phyloP scores from a whole-genome alignment of 352 stramenopile species.

The Pythium dissotocum region DNA sequence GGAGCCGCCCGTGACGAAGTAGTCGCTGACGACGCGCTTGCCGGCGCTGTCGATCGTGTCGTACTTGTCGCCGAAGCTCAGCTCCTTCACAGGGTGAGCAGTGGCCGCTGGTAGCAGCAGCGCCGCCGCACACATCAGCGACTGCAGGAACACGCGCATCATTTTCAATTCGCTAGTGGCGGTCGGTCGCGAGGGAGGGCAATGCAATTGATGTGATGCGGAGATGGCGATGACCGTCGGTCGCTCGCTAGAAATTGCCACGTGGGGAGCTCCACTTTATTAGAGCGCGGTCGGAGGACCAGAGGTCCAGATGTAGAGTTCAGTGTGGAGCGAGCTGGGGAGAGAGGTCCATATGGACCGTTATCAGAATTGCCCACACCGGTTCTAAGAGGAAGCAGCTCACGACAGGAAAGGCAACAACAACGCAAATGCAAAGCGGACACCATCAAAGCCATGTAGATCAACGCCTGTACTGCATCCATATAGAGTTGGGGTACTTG shows the following conservation, averaged over 20 bases:
- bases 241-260: slow-evolving; percentile 26
- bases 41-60: slow-evolving; percentile 53
- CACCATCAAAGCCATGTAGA: neutral
- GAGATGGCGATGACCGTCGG: neutral
- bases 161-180: neutral
- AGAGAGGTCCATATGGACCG: slow-evolving; percentile 23
- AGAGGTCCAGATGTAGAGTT: slow-evolving; percentile 10
- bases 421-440: neutral
- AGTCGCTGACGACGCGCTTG: slow-evolving; percentile 58
- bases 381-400: slow-evolving; percentile 11
- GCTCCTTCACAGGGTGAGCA: slow-evolving; percentile 25
- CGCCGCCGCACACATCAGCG: slow-evolving; percentile 27
- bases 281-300: slow-evolving; percentile 15
- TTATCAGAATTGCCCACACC: slow-evolving; percentile 11
- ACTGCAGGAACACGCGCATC: slow-evolving; percentile 18
- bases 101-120: slow-evolving; percentile 24
- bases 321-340: neutral
- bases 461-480: slow-evolving; percentile 4
- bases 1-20: slow-evolving; percentile 52
- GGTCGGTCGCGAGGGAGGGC: neutral
- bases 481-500: slow-evolving; percentile 1
- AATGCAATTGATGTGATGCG: neutral
- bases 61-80: slow-evolving; percentile 72
- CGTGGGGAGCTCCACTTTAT: slow-evolving; percentile 24
- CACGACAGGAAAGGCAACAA: neutral